These are phyloP conservation scores for Colletotrichum sublineola DNA, from an alignment of 2,329 filamentous ascomycete genomes.

Conservation along the genomic window DNA sequence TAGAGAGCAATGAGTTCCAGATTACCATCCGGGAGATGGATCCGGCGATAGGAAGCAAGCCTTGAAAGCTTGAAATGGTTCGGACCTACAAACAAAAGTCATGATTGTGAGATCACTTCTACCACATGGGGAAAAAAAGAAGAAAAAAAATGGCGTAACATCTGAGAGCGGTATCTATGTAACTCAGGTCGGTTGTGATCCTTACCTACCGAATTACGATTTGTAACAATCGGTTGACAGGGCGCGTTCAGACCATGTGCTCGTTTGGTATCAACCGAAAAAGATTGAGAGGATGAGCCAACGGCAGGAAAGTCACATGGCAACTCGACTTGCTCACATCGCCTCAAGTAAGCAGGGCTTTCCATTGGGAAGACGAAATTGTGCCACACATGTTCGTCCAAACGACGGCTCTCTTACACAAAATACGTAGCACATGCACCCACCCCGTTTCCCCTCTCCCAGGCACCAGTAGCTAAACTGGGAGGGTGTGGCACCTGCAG, in stretches of 20 bases:
- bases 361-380: not conserved
- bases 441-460: not conserved
- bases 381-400: not conserved
- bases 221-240: not conserved
- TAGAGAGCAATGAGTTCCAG: slow-evolving; percentile 11
- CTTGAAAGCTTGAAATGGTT: not conserved
- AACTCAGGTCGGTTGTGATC: not conserved
- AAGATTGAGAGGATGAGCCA: not conserved
- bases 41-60: slow-evolving; percentile 6
- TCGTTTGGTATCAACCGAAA: not conserved
- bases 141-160: no score
- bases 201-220: not conserved
- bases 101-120: not conserved
- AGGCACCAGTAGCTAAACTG: not conserved
- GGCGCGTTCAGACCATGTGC: not conserved
- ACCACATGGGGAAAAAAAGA: not conserved
- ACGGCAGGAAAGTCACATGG: not conserved
- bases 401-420: not conserved
- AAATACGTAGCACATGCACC: not conserved
- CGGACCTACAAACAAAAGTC: slow-evolving; percentile 17
- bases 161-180: no score
- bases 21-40: slow-evolving; percentile 11
- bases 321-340: not conserved
- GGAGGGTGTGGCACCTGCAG: slow-evolving; percentile 4
- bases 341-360: not conserved